Percentiles rank a stretch among this genome's conserved stretches.
Conservation (phyloP, 179 eudicot species). For the Sideroxylon spinosum region DNA sequence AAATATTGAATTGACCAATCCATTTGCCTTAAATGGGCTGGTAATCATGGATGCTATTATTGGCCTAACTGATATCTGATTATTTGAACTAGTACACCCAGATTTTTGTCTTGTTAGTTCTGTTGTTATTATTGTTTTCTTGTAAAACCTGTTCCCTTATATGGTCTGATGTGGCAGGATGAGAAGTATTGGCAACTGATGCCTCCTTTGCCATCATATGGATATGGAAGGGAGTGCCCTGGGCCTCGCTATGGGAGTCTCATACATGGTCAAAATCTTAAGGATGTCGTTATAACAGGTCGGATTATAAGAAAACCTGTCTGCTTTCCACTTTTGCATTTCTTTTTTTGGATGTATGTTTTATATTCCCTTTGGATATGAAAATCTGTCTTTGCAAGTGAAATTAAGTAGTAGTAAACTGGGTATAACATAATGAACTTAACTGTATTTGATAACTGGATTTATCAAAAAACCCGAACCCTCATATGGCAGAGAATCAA, state of each 20-base stretch:
- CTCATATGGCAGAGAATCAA: not conserved
- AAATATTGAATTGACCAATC: not conserved
- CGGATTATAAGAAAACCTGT: slow-evolving; percentile 15
- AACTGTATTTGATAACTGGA: not conserved
- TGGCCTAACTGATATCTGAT: not conserved
- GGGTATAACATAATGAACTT: not conserved
- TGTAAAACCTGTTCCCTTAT: not conserved
- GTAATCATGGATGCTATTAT: not conserved
- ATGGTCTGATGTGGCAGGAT: slow-evolving; percentile 39
- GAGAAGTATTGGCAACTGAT: slow-evolving; percentile 80
- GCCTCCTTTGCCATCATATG: slow-evolving; percentile 94
- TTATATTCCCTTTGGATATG: not conserved
- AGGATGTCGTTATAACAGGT: slow-evolving; percentile 93
- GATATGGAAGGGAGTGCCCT: slow-evolving; percentile 80
- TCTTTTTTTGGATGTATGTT: not conserved
- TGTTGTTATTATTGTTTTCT: not conserved
- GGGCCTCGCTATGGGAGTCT: slow-evolving; percentile 91
- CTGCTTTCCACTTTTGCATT: not conserved
- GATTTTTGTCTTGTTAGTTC: slow-evolving; percentile 3
- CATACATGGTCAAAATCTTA: slow-evolving; percentile 87
- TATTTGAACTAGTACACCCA: not conserved
- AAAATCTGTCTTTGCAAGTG: not conserved
- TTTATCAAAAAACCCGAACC: not conserved
- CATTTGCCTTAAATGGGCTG: not conserved
- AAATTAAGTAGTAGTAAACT: slow-evolving; percentile 6